These are phyloP conservation scores for Fistulina hepatica DNA, from an alignment of 1,284 basidiomycete genomes.

Conservation along the genomic window DNA sequence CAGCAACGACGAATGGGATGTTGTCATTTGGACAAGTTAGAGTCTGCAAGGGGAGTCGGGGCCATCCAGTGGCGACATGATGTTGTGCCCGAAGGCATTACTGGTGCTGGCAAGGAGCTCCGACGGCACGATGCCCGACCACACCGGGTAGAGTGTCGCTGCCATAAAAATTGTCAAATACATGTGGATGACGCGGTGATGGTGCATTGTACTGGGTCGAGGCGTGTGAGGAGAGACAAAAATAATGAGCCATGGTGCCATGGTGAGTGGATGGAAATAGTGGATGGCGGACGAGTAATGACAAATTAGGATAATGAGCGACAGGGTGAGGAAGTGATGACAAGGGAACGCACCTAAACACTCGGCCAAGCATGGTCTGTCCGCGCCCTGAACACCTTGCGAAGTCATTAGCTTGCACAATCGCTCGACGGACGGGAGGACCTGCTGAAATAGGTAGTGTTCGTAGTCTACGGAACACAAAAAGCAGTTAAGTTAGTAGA, in stretches of 20 bases:
- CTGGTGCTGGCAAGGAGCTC: conserved; percentile 47
- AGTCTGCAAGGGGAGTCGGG: too few relatives aligned
- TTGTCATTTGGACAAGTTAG: too few relatives aligned
- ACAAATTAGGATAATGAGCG: too few relatives aligned
- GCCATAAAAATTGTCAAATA: conserved; percentile 55
- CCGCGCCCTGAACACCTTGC: conserved; percentile 95
- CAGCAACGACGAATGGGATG: too few relatives aligned
- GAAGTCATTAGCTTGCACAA: conserved; percentile 93
- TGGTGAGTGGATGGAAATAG: too few relatives aligned
- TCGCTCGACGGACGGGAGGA: conserved; percentile 90
- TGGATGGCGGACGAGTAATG: too few relatives aligned
- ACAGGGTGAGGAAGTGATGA: too few relatives aligned
- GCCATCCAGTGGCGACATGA: too few relatives aligned
- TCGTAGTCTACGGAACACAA: conserved; percentile 60
- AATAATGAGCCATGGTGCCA: too few relatives aligned
- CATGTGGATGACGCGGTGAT: too few relatives aligned
- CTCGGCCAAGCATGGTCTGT: conserved; percentile 83
- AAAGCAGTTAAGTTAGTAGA: conserved; percentile 5
- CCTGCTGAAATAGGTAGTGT: conserved; percentile 85
- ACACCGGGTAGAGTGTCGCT: conserved; percentile 78
- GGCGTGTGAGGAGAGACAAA: too few relatives aligned
- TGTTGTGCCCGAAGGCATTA: conserved; percentile 66
- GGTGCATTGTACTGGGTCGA: too few relatives aligned
- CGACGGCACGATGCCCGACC: conserved; percentile 76
- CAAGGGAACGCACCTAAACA: conserved; percentile 74